Percentiles rank a stretch among this genome's conserved stretches.
Conservation (phyloP, 192 early-diverging fungal species). For the Jimgerdemannia flammicorona region DNA sequence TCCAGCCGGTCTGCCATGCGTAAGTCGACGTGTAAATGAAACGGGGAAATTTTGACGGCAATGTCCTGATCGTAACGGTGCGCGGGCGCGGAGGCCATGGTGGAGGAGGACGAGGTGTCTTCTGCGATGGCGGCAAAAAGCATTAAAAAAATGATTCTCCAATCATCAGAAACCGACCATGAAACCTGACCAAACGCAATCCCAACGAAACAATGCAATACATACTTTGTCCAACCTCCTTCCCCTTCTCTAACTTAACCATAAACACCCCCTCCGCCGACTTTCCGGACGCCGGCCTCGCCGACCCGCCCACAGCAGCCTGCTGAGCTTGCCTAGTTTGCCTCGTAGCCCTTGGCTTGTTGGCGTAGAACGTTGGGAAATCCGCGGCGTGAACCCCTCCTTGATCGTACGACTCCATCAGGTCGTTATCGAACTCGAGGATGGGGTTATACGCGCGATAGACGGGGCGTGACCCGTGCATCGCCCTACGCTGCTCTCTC, state of each 20-base stretch:
- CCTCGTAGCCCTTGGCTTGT: background rate
- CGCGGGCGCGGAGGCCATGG: too few species aligned
- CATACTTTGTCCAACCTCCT: background rate
- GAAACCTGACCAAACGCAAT: background rate
- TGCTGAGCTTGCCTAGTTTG: background rate
- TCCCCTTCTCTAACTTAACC: background rate
- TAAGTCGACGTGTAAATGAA: conserved; percentile 43
- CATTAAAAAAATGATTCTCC: too few species aligned
- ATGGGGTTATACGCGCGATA: conserved; percentile 7
- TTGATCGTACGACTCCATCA: background rate
- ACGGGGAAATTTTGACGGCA: conserved; percentile 41
- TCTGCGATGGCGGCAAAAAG: too few species aligned
- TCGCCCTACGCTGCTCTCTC: background rate
- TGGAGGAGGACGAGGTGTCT: too few species aligned
- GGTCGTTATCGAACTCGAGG: conserved; percentile 9
- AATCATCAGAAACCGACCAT: background rate
- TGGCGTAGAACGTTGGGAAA: background rate
- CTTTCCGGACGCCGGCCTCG: background rate
- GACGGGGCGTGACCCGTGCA: background rate
- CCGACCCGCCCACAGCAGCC: background rate
- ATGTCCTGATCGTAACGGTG: conserved; percentile 22
- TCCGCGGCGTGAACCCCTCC: background rate
- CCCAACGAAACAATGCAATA: background rate
- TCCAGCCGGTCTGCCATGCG: conserved; percentile 41
- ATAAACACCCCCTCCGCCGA: background rate